Percentiles rank a stretch among this genome's conserved stretches.
phyloP scores from a whole-genome alignment of 2,329 filamentous ascomycete genomes.

The Sarocladium kiliense region DNA sequence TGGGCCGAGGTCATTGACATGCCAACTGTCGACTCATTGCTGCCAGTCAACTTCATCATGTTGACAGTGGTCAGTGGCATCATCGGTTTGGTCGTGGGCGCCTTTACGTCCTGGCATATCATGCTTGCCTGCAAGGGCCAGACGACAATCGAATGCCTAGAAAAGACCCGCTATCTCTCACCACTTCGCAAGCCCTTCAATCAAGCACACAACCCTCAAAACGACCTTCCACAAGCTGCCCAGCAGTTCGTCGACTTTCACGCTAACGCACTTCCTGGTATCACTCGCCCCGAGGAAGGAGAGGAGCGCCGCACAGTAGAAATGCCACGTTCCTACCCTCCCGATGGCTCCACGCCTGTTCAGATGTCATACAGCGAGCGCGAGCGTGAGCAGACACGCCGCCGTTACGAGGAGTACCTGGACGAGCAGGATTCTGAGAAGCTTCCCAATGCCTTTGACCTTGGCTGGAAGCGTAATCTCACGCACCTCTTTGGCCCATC shows the following conservation, averaged over 20 bases:
- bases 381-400: slow-evolving; percentile 49
- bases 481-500: slow-evolving; percentile 73
- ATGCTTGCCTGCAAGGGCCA: slow-evolving; percentile 72
- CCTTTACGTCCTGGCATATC: slow-evolving; percentile 91
- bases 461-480: slow-evolving; percentile 78
- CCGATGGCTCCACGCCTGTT: slow-evolving; percentile 30
- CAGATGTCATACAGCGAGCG: slow-evolving; percentile 50
- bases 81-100: slow-evolving; percentile 81
- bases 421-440: slow-evolving; percentile 85
- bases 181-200: slow-evolving; percentile 68
- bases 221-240: slow-evolving; percentile 46
- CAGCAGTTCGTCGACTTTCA: slow-evolving; percentile 78
- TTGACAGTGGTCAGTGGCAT: slow-evolving; percentile 83
- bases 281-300: slow-evolving; percentile 77
- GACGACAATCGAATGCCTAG: slow-evolving; percentile 93
- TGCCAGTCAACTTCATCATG: slow-evolving; percentile 89
- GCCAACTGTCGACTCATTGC: slow-evolving; percentile 66
- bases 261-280: slow-evolving; percentile 72
- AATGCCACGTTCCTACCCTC: slow-evolving; percentile 18
- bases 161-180: slow-evolving; percentile 90
- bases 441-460: slow-evolving; percentile 88
- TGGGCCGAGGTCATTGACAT: slow-evolving; percentile 73
- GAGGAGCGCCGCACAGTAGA: slow-evolving; percentile 46
- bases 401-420: slow-evolving; percentile 66
- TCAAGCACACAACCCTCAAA: slow-evolving; percentile 50